Evolutionary conservation across 208 protist species (phyloP).

Genomic region (Tetramitus jugosus): DNA sequence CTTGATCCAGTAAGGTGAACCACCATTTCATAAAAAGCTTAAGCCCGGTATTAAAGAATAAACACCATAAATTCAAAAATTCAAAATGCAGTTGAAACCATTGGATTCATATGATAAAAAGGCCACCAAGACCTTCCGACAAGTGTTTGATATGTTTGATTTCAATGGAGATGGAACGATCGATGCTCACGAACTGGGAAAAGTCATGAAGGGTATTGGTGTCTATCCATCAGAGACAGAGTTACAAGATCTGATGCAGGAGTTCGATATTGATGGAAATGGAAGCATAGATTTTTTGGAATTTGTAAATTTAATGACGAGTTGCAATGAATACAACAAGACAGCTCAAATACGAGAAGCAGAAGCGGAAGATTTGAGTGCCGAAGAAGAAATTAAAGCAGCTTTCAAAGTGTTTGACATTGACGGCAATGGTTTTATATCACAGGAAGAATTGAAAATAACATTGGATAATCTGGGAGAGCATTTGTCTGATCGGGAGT

Average conservation of each 20-base stretch:
- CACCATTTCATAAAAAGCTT: no score
- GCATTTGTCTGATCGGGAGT: constrained; percentile 70
- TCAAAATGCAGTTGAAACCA: no score
- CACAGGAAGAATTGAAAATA: constrained; percentile 75
- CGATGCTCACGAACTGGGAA: no score
- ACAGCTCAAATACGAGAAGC: constrained; percentile 35
- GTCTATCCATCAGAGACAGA: constrained; percentile 33
- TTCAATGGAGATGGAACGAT: no score
- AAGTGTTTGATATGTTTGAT: no score
- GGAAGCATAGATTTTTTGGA: constrained; percentile 74
- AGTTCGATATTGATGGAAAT: constrained; percentile 74
- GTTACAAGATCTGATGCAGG: constrained; percentile 66
- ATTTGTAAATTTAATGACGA: constrained; percentile 23
- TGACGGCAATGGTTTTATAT: constrained; percentile 74
- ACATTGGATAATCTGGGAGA: constrained; percentile 85
- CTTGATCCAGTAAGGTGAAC: no score
- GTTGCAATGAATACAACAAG: no score
- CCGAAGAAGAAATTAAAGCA: constrained; percentile 71
- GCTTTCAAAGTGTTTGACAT: constrained; percentile 85
- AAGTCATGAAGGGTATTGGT: constrained; percentile 25
- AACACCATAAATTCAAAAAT: no score
- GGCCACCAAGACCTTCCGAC: no score
- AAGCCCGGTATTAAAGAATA: no score
- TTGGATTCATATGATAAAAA: no score
- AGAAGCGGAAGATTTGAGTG: no score